Evolutionary conservation across 176 grass and related monocot species (phyloP), one percentile per base, ranked within the genome.

Genomic region (Raddia guianensis): DNA sequence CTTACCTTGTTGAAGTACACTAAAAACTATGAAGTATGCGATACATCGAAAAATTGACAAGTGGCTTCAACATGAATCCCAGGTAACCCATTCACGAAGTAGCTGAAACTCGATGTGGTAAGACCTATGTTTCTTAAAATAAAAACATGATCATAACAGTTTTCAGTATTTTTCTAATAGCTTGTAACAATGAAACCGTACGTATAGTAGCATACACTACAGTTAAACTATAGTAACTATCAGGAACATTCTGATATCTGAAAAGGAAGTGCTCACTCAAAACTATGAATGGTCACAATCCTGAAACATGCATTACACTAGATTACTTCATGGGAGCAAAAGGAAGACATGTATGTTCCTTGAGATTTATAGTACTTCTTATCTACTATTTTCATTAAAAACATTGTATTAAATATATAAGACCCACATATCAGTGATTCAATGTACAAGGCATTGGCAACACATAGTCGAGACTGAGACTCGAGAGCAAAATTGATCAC

Each of bases 401-500:
- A 12, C 1, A 62, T 62, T 62, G 3, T 62, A 35, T 49, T 5
- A 13, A 64, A 71, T 6, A 0, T 55, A 71, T 6, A 0, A 1
- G 58, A 15, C 40, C 58, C 7, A 6, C 5, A 21, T 80, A 37
- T 74, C 60, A 74, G 50, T 65, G 84, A 49, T 1, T 1, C 7
- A 3, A 49, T 0, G 0, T 5, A 9, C 49, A 66, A 42, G 57
- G 47, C 60, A 74, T 40, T 49, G 84, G 84, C 33, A 55, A 61
- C 58, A 61, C 2, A 40, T 2, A 40, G 37, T 40, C 4, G 37
- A 72, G 68, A n/a, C 37, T 40, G 37, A 72, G 68, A n/a, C 37
- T 86, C 40, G 32, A 16, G 33, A 61, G 84, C 73, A 76, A 86
- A 86, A 86, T 80, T 80, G 76, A 86, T 86, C 43, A 79, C 60